Percentiles rank a stretch among this genome's conserved stretches.
Evolutionary conservation across 768 basidiomycete species (phyloP).

Genomic region (Panellus pusillus): DNA sequence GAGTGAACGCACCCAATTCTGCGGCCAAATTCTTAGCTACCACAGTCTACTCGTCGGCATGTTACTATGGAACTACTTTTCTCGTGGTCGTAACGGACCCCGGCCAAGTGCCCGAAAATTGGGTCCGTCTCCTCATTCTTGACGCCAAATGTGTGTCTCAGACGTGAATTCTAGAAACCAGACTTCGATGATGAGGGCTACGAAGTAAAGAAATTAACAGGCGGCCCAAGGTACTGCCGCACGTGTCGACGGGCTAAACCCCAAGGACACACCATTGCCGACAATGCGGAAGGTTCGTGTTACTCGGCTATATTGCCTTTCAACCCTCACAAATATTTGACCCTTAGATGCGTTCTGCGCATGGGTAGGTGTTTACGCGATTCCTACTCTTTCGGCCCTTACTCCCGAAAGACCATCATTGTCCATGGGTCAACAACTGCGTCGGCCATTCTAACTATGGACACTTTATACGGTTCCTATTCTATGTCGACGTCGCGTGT

Average conservation of each 20-base stretch:
- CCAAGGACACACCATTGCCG: constrained; percentile 92
- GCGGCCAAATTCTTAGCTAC: constrained; percentile 2
- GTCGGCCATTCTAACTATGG: constrained; percentile 92
- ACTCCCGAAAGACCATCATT: constrained; percentile 69
- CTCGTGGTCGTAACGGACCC: constrained; percentile 83
- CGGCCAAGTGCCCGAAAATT: constrained; percentile 73
- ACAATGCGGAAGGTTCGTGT: constrained; percentile 73
- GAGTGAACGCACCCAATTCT: constrained; percentile 28
- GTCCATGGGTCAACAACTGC: constrained; percentile 93
- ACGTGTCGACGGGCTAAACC: constrained; percentile 86
- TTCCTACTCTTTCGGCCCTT: constrained; percentile 10
- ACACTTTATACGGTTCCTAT: constrained; percentile 87
- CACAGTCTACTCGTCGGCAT: constrained; percentile 70
- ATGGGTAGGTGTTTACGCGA: constrained; percentile 62
- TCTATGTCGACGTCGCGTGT: constrained; percentile 90
- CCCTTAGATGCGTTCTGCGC: constrained; percentile 72
- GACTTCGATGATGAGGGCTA: constrained; percentile 70
- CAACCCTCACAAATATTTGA: constrained; percentile 8
- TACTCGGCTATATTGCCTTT: background rate
- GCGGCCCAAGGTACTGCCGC: constrained; percentile 81
- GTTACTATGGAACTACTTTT: constrained; percentile 87
- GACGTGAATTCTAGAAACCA: constrained; percentile 56
- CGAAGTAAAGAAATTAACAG: constrained; percentile 89
- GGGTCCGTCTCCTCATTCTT: constrained; percentile 54
- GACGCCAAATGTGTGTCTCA: background rate